Base-by-base conservation (phyloP, 768 basidiomycete species). In the Hygrocybe punicea region DNA sequence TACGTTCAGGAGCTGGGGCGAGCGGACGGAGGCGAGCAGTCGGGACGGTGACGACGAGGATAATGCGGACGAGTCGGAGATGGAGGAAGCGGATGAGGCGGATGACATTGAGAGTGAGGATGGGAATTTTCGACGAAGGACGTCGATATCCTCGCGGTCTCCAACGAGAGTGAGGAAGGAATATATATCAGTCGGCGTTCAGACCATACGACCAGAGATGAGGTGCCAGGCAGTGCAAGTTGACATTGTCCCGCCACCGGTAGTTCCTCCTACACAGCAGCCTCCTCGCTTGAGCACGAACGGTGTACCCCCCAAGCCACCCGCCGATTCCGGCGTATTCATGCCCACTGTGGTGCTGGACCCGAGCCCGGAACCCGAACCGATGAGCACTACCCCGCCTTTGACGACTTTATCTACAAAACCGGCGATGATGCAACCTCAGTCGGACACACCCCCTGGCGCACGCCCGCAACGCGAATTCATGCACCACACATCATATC, bases 1-100 rank as follows among this genome's bases (percentile, higher is more conserved):
- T 21, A 45, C 57, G 19, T 23, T 66, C 57, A 73, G 71, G 58
- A 80, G 68, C 55, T 82, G 81, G 79, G 81, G 82, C 47, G 82
- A 84, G 21, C 74, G 73, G 60, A 71, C 74, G 19, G 90, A 91
- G 62, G 84, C 77, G 13, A 85, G 81, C 62, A 92, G 91, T 66
- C 81, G 84, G 58, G 91, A 93, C 67, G 91, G 87, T 4, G 91
- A 92, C 62, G 84, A 83, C 17, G 84, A 85, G 35, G 78, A 79
- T 54, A 76, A 74, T 21, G 67, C 66, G 62, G 76, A 74, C 56
- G 71, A 66, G 59, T 70, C 69, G 58, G 74, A 73, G 39, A 74
- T 72, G 59, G 77, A 69, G 25, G 75, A 78, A 58, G 34, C 2
- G 11, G 6, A 24, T 6, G 36, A 53, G 57, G 16, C 13, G n/a